phyloP scores from a whole-genome alignment of 495 filamentous ascomycete species.

The Terfezia claveryi region DNA sequence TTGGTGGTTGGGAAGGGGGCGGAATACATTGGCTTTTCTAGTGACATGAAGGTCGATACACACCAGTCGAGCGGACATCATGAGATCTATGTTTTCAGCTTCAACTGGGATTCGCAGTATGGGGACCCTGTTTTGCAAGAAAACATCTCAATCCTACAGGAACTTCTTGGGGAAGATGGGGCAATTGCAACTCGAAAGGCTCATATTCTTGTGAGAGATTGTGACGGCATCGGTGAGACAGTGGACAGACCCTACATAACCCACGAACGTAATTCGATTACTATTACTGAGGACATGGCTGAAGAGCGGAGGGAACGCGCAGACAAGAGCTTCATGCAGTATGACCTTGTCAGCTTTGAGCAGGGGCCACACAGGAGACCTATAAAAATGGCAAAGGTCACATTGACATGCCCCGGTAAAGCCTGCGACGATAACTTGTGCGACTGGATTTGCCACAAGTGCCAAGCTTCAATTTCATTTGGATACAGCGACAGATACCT shows the following conservation, averaged over 20 bases:
- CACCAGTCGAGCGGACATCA: neutral
- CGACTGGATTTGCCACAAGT: constrained; percentile 20
- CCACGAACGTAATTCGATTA: constrained; percentile 5
- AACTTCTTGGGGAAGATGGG: constrained; percentile 2
- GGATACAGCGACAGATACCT: constrained; percentile 18
- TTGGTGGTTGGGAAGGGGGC: constrained; percentile 9
- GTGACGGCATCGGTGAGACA: constrained; percentile 4
- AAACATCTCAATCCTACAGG: constrained; percentile 8
- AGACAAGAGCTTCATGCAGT: constrained; percentile 13
- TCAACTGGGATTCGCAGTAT: constrained; percentile 1
- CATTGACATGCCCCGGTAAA: constrained; percentile 17
- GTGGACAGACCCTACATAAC: constrained; percentile 8
- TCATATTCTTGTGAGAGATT: constrained; percentile 13
- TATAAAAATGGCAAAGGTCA: constrained; percentile 13
- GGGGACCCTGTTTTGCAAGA: constrained; percentile 7
- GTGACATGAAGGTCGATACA: neutral
- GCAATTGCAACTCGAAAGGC: neutral
- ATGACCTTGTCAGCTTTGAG: constrained; percentile 2
- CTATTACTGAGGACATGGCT: constrained; percentile 8
- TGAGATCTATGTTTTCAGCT: constrained; percentile 11
- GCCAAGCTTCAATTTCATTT: constrained; percentile 17
- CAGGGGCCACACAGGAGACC: constrained; percentile 6
- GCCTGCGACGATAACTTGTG: constrained; percentile 5
- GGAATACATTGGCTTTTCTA: constrained; percentile 11
- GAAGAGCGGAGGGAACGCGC: constrained; percentile 7